phyloP scores from a whole-genome alignment of 495 filamentous ascomycete species.

The Penicillium roqueforti region DNA sequence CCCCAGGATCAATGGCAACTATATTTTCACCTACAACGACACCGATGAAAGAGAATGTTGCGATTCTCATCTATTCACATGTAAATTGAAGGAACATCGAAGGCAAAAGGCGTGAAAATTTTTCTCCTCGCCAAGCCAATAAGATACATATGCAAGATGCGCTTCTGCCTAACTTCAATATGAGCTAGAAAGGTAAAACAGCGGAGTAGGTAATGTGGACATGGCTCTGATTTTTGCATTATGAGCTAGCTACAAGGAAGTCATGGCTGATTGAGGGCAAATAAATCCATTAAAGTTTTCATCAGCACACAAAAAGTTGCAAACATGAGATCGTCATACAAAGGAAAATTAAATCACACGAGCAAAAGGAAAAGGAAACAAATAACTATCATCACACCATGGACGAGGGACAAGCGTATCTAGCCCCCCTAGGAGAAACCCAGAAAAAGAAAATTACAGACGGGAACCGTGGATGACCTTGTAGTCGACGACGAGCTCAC shows the following conservation, averaged over 20 bases:
- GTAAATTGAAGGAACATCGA: background rate
- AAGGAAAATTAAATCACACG: slow-evolving; percentile 22
- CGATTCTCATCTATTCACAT: background rate
- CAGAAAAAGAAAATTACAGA: slow-evolving; percentile 47
- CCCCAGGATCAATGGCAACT: background rate
- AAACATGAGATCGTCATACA: slow-evolving; percentile 28
- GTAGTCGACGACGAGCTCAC: slow-evolving; percentile 96
- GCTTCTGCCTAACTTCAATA: background rate
- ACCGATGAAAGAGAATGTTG: background rate
- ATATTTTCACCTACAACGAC: background rate
- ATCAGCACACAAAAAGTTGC: slow-evolving; percentile 10
- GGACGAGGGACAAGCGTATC: slow-evolving; percentile 8
- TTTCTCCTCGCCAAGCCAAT: background rate
- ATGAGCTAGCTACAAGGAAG: background rate
- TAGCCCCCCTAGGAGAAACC: slow-evolving; percentile 5
- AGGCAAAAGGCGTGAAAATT: background rate
- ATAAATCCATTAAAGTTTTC: slow-evolving; percentile 19
- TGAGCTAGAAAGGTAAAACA: background rate
- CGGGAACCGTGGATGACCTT: slow-evolving; percentile 87
- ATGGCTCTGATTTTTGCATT: background rate
- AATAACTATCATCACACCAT: slow-evolving; percentile 9
- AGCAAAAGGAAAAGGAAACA: background rate
- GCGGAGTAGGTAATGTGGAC: background rate
- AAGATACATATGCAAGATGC: background rate
- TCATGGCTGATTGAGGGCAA: slow-evolving; percentile 5